A percentile compares a stretch with the other conserved stretches of the same genome.
Evolutionary conservation across 2,329 filamentous ascomycete genomes (phyloP).

Genomic region (Xylariaceae sp.): DNA sequence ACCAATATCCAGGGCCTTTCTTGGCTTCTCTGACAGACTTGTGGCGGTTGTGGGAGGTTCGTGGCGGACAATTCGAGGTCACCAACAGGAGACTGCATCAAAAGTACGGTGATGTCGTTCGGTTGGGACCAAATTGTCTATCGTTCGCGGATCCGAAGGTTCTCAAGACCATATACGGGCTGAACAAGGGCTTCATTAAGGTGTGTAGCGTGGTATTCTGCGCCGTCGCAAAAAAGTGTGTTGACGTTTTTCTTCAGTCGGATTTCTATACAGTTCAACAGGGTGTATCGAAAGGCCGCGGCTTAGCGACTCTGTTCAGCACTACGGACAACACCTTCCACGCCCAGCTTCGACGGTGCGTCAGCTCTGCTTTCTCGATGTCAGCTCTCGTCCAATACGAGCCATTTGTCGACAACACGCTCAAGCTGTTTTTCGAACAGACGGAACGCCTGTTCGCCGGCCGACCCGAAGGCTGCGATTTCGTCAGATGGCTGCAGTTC

Average conservation of each 20-base stretch:
- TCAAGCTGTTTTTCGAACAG: conserved; percentile 64
- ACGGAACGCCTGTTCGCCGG: conserved; percentile 53
- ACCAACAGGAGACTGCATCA: conserved; percentile 66
- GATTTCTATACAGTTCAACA: conserved; percentile 80
- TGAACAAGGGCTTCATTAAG: conserved; percentile 79
- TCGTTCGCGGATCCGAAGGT: conserved; percentile 72
- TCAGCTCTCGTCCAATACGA: conserved; percentile 73
- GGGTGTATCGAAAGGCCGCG: conserved; percentile 63
- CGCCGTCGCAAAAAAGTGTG: background rate
- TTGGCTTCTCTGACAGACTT: conserved; percentile 66
- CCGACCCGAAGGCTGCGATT: conserved; percentile 50
- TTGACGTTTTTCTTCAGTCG: conserved; percentile 46
- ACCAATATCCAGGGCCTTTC: conserved; percentile 69
- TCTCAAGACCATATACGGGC: conserved; percentile 71
- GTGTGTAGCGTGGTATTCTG: conserved; percentile 37
- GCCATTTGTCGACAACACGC: conserved; percentile 73
- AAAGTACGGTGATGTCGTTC: conserved; percentile 69
- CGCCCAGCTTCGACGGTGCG: conserved; percentile 67
- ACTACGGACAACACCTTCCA: conserved; percentile 74
- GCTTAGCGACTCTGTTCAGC: conserved; percentile 70
- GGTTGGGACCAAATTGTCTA: conserved; percentile 68
- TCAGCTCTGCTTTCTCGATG: conserved; percentile 77
- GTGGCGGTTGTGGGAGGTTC: conserved; percentile 72
- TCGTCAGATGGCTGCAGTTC: conserved; percentile 71
- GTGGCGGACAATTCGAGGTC: conserved; percentile 58